Base-by-base conservation (phyloP, 495 filamentous ascomycete species). In the Penicillium paradoxum region DNA sequence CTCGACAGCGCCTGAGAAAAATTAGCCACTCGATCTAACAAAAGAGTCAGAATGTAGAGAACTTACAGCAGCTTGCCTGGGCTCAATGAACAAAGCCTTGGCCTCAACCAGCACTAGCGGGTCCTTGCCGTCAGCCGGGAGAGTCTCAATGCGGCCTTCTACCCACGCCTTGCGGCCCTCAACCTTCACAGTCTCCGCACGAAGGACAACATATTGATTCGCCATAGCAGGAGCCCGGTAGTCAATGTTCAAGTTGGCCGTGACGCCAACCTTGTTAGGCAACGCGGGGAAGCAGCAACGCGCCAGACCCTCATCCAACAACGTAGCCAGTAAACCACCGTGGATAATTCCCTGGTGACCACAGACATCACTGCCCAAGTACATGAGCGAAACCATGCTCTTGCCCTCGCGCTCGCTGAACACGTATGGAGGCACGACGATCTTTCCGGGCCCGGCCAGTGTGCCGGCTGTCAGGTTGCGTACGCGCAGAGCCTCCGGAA, bases 151-250 rank as follows among this genome's bases (percentile, higher is more conserved):
- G 56, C 83, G 81, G 18, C 89, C 95, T 70, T 90, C 85, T 6
- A 97, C 91, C 92, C 92, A 98, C 18, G 91, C 93, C 70, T 98
- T 98, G 54, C 93, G 79, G 6, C 93, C 95, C 65, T 97, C 92
- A 8, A 90, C 88, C 74, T 88, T 95, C 18, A 82, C 81, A 15
- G 90, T 96, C 61, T 83, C 82, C 17, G 90, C 95, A 48, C 80
- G 80, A 40, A 98, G 69, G 21, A 93, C 89, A 38, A 91, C 74
- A 63, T 86, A 95, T 41, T 78, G 76, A n/a, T 82, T 79, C 21
- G 92, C 90, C 65, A 80, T 79, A 22, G 85, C 85, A 13, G 95
- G 93, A 29, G 79, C 79, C 54, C 84, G 81, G 69, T 97, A 98
- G 64, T 93, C 89, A 65, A 98, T 82, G 48, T 87, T 93, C 60